Conservation (phyloP, 1,139 yeast species). For the Magnusiomyces sp. region DNA sequence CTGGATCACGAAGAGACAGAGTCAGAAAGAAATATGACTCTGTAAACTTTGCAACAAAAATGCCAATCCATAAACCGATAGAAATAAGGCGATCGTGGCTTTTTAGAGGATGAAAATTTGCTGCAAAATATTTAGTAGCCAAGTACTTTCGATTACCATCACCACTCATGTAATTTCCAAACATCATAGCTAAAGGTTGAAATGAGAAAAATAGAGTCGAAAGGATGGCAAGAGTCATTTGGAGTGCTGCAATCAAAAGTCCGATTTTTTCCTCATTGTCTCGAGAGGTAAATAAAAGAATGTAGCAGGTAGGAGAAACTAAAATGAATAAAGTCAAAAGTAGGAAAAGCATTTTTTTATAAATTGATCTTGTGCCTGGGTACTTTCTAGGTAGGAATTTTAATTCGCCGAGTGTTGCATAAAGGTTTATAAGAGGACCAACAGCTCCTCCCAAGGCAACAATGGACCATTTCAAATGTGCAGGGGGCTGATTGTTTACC, state of each 20-base stretch:
- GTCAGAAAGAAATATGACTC: constrained; percentile 81
- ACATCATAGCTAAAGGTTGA: constrained; percentile 49
- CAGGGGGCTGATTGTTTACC: constrained; percentile 55
- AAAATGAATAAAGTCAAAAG: constrained; percentile 41
- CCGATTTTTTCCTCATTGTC: constrained; percentile 45
- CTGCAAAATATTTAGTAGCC: constrained; percentile 36
- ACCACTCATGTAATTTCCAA: constrained; percentile 36
- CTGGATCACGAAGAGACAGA: constrained; percentile 69
- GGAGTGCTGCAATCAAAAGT: constrained; percentile 44
- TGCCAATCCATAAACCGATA: constrained; percentile 54
- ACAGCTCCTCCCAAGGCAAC: constrained; percentile 67
- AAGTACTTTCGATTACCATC: constrained; percentile 22
- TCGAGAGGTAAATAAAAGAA: constrained; percentile 43
- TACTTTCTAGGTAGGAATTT: constrained; percentile 59
- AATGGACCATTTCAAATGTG: constrained; percentile 52
- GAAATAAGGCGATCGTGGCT: constrained; percentile 50
- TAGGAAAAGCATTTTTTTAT: constrained; percentile 39
- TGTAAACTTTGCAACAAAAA: constrained; percentile 61
- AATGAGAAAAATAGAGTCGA: constrained; percentile 56
- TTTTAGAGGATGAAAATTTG: constrained; percentile 47
- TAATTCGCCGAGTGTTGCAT: constrained; percentile 57
- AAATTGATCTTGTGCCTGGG: constrained; percentile 54
- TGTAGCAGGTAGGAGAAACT: constrained; percentile 54
- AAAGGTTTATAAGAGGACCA: constrained; percentile 54
- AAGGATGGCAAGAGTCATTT: constrained; percentile 50